Evolutionary conservation across 805 yeast genomes (phyloP), one percentile per base, ranked within the genome.

Genomic region (Cephaloascus albidus): DNA sequence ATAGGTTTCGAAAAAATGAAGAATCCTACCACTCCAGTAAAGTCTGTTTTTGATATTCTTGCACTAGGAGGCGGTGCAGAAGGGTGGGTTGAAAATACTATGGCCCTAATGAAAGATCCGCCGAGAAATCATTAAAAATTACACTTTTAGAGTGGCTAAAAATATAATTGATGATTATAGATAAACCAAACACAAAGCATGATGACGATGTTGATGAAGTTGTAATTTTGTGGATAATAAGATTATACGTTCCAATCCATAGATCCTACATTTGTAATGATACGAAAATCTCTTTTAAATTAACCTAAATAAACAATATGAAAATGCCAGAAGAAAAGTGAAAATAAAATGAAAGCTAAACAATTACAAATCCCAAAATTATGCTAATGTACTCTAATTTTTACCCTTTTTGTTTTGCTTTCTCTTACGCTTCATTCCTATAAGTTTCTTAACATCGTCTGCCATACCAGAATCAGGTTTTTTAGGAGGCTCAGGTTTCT

Each of bases 51-150:
- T 46, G 85, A 84, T 37, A 68, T 85, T 1, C 52, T 90, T 16
- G 71, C 75, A 4, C 64, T 74, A 49, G 94, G 86, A 54, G 96
- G 96, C 10, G 96, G 96, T 12, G 89, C 93, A 1, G 86, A 81
- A 42, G 85, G 89, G 1, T 89, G 96, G 95, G 82, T 86, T 3
- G 89, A 82, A 49, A 80, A 82, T 48, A 73, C 88, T 2, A 74
- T 85, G 78, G 69, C 76, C 1, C 63, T 88, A 51, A 76, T 79
- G 72, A 75, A 76, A 46, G 74, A 74, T 46, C 70, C 77, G 8
- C 94, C 95, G 4, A 66, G 94, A 57, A 72, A 73, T 45, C 96
- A 87, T 59, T 83, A n/a, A n/a, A n/a, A n/a, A n/a, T n/a, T n/a
- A n/a, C n/a, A n/a, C n/a, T n/a, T n/a, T n/a, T n/a, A n/a, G n/a